phyloP scores from a whole-genome alignment of 495 filamentous ascomycete species.

The Cercophora newfieldiana region DNA sequence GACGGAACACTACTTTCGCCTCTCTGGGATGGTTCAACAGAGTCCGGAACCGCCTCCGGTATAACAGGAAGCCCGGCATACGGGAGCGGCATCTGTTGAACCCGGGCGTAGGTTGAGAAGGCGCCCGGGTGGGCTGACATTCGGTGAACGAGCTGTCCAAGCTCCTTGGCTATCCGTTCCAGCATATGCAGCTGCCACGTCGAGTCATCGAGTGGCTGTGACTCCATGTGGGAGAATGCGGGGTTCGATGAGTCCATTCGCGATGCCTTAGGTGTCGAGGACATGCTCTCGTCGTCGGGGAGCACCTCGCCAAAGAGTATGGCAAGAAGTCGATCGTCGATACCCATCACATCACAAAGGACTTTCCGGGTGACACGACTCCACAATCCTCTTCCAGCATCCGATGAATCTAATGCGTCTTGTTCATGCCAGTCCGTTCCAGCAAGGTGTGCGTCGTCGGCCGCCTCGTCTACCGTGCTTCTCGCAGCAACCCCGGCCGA shows the following conservation, averaged over 20 bases:
- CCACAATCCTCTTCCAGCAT: slow-evolving; percentile 69
- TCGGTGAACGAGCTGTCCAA: slow-evolving; percentile 79
- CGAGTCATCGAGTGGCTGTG: slow-evolving; percentile 44
- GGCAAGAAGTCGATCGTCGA: slow-evolving; percentile 80
- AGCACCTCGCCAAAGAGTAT: slow-evolving; percentile 86
- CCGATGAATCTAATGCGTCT: slow-evolving; percentile 33
- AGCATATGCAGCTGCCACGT: slow-evolving; percentile 77
- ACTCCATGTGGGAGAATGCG: slow-evolving; percentile 30
- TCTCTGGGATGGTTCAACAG: slow-evolving; percentile 22
- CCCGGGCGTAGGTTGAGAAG: slow-evolving; percentile 70
- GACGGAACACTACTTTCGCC: slow-evolving; percentile 25
- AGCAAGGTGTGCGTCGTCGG: slow-evolving; percentile 33
- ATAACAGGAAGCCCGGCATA: slow-evolving; percentile 58
- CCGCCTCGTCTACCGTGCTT: slow-evolving; percentile 33
- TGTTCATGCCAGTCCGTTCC: slow-evolving; percentile 46
- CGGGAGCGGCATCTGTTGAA: slow-evolving; percentile 52
- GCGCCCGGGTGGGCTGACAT: slow-evolving; percentile 72
- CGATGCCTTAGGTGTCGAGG: slow-evolving; percentile 43
- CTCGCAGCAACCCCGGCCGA: slow-evolving; percentile 24
- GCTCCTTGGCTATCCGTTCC: slow-evolving; percentile 79
- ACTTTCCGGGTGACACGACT: slow-evolving; percentile 79
- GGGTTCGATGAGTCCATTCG: slow-evolving; percentile 22
- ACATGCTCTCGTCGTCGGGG: slow-evolving; percentile 53
- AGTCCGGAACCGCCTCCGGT: slow-evolving; percentile 45
- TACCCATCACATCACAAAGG: slow-evolving; percentile 85